phyloP scores from a whole-genome alignment of 2,329 filamentous ascomycete species.

The Aureobasidium namibiae region DNA sequence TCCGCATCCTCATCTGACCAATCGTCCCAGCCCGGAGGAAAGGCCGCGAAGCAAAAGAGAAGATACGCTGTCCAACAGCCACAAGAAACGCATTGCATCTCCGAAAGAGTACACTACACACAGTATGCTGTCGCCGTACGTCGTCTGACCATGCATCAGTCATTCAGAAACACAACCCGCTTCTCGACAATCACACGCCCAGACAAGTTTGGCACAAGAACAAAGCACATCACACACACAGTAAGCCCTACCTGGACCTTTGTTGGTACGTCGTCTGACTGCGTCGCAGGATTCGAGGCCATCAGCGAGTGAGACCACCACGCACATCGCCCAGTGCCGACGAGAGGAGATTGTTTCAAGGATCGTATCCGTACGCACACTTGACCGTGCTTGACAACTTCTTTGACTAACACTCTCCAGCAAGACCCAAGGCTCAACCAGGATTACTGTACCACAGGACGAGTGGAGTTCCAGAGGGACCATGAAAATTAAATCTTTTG shows the following conservation, averaged over 20 bases:
- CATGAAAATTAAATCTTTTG: not conserved
- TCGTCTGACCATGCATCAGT: not conserved
- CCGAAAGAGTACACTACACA: not conserved
- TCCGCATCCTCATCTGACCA: not conserved
- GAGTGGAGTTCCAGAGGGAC: not conserved
- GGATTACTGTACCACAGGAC: not conserved
- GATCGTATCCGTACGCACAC: not conserved
- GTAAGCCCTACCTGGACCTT: not conserved
- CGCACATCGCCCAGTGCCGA: not conserved
- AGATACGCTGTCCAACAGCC: not conserved
- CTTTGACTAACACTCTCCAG: not conserved
- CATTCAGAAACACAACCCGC: not conserved
- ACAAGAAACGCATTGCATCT: not conserved
- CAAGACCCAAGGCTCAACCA: not conserved
- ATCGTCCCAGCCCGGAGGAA: not conserved
- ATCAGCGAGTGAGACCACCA: not conserved
- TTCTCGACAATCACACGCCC: not conserved
- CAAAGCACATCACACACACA: not conserved
- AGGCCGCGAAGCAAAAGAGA: not conserved
- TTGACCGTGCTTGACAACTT: no score
- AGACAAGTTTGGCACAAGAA: not conserved
- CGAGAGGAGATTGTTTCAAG: not conserved
- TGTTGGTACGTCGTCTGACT: not conserved
- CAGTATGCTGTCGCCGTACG: no score
- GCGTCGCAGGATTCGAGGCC: no score